A percentile compares a stretch with the other conserved stretches of the same genome.
phyloP scores from a whole-genome alignment of 805 yeast species.

The Candida rishiriensis region DNA sequence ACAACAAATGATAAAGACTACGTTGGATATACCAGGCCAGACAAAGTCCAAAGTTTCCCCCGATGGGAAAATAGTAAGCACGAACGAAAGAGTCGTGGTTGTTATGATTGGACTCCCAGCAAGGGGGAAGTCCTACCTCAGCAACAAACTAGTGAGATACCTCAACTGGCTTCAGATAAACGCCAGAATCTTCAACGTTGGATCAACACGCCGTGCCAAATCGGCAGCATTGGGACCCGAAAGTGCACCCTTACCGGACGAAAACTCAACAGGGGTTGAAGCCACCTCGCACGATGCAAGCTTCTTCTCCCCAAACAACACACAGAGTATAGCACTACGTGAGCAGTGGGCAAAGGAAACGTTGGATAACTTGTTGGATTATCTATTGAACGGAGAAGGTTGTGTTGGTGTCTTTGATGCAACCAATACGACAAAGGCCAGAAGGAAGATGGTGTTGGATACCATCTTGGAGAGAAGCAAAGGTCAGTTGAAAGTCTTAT shows the following conservation, averaged over 20 bases:
- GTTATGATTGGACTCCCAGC: conserved; percentile 98
- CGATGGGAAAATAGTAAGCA: conserved; percentile 56
- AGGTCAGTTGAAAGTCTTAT: conserved; percentile 70
- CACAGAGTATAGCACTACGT: conserved; percentile 56
- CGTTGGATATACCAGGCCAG: conserved; percentile 89
- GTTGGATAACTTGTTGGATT: conserved; percentile 74
- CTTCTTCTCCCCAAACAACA: conserved; percentile 81
- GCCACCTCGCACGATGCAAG: conserved; percentile 61
- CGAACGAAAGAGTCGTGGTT: conserved; percentile 74
- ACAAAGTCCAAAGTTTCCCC: conserved; percentile 78
- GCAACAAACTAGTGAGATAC: conserved; percentile 85
- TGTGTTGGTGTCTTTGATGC: conserved; percentile 92
- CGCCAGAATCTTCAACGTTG: conserved; percentile 89
- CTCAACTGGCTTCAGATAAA: conserved; percentile 93
- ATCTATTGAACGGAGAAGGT: conserved; percentile 74
- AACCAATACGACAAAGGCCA: conserved; percentile 66
- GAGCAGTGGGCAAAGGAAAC: conserved; percentile 98
- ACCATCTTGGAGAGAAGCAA: conserved; percentile 52
- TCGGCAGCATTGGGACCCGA: conserved; percentile 66
- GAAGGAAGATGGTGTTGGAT: conserved; percentile 56
- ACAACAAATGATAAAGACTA: conserved; percentile 38
- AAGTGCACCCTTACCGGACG: conserved; percentile 53
- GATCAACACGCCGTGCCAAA: conserved; percentile 84
- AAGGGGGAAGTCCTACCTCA: conserved; percentile 88
- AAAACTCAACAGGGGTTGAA: neutral